Base-by-base conservation (phyloP, 2,329 filamentous ascomycete species). In the Apiospora koreana region DNA sequence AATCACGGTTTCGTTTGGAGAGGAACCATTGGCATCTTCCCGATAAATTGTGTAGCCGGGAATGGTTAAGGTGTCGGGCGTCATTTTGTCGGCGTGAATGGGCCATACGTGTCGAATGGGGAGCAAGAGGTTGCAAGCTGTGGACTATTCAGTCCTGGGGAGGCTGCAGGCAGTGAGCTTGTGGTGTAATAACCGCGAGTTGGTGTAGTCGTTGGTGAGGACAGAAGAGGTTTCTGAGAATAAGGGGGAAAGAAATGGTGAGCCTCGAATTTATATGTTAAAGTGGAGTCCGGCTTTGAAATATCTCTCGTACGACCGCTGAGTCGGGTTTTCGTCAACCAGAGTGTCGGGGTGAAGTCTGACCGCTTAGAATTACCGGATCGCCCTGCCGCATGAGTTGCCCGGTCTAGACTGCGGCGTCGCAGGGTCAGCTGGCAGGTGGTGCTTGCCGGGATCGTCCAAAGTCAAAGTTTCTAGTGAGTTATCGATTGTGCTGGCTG, bases 11-110 rank as follows among this genome's bases (percentile, higher is more conserved):
- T 58, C 54, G 69, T 81, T 77, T 72, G 79, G 79, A 76, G 78
- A 78, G 74, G 78, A 76, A 71, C 79, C 80, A 77, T 74, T 80
- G 77, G 79, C 75, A 76, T 81, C 82, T 75, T 83, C 82, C 76
- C 82, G 83, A 76, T 80, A 83, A 72, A 85, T 82, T 71, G 81
- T 83, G 79, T 84, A 85, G 68, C 83, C 83, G 74, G 83, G 77
- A 77, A 85, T 81, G 72, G 80, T 80, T 72, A 79, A 78, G 71
- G 81, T 83, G 77, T 85, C 83, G 75, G 74, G 74, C 77, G 80
- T 81, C 81, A 83, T 83, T 77, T 68, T 81, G 77, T 8, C 58
- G 67, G 6, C 68, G 58, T 31, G 69, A 67, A 38, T 72, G 67
- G n/a, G 69, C 58, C 66, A 73, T 72, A 67, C 69, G 66, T 58